phyloP scores from a whole-genome alignment of 306 rosid genomes.

The Abrus precatorius region DNA sequence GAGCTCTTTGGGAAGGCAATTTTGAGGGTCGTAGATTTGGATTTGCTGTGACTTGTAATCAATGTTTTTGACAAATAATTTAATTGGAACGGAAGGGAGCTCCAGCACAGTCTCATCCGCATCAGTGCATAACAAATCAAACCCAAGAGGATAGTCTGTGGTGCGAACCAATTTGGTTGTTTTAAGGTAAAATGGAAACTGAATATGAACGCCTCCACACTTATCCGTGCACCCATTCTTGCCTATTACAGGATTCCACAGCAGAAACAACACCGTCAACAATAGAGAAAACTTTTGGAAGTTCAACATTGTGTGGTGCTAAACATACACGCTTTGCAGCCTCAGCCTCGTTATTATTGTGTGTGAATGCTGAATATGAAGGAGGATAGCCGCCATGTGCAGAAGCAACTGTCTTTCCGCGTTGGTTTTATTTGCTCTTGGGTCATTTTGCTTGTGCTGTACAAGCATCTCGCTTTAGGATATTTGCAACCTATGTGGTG shows the following conservation, averaged over 20 bases:
- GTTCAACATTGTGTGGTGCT: neutral
- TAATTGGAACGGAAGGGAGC: constrained; percentile 1
- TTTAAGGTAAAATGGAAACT: constrained; percentile 47
- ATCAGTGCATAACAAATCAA: constrained; percentile 36
- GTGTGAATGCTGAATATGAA: neutral
- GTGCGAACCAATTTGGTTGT: neutral
- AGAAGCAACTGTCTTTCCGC: neutral
- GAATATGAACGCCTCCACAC: constrained; percentile 45
- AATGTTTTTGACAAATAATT: constrained; percentile 26
- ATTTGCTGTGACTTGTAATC: constrained; percentile 31
- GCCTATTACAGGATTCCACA: neutral
- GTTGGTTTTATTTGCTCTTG: neutral
- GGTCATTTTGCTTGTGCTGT: no score
- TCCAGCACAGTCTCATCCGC: constrained; percentile 26
- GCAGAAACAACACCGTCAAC: neutral
- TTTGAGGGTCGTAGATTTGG: constrained; percentile 29
- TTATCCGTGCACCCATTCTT: constrained; percentile 34
- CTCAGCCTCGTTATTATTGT: neutral
- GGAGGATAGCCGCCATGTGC: neutral
- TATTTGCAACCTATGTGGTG: neutral
- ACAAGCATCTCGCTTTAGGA: no score
- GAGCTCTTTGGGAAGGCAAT: constrained; percentile 39
- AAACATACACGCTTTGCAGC: neutral
- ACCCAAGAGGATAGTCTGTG: constrained; percentile 1
- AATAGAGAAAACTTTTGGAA: neutral